phyloP scores from a whole-genome alignment of 306 rosid genomes.

The Acacia acuminata region DNA sequence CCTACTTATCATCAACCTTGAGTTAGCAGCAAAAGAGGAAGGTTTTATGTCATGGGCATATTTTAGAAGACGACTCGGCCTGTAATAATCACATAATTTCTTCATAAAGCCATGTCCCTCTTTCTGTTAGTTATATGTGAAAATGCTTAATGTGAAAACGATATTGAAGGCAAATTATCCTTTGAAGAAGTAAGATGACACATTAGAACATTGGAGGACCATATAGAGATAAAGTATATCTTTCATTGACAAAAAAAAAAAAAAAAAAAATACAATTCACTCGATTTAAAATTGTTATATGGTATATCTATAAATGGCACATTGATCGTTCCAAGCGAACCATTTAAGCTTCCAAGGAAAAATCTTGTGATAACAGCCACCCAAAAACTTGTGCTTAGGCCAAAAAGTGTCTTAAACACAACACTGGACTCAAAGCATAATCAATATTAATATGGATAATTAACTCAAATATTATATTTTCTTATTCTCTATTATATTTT shows the following conservation, averaged over 20 bases:
- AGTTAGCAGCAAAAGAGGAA: too few relatives aligned
- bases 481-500: background rate
- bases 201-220: background rate
- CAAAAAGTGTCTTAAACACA: constrained; percentile 80
- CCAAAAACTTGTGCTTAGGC: constrained; percentile 86
- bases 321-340: constrained; percentile 83
- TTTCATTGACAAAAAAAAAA: background rate
- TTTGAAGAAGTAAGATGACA: background rate
- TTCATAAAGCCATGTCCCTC: too few relatives aligned
- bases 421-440: constrained; percentile 47
- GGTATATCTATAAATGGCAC: constrained; percentile 34
- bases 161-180: background rate
- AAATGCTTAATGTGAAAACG: background rate
- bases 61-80: too few relatives aligned
- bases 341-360: constrained; percentile 85
- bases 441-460: background rate
- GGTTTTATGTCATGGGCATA: too few relatives aligned
- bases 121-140: too few relatives aligned
- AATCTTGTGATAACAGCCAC: constrained; percentile 74
- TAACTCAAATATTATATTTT: background rate
- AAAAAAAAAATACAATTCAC: too few relatives aligned
- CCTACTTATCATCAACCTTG: too few relatives aligned
- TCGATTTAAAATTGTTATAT: background rate
- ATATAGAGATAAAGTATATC: background rate
- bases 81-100: too few relatives aligned